phyloP scores from a whole-genome alignment of 2,329 filamentous ascomycete genomes.

The Venturia pyrina region DNA sequence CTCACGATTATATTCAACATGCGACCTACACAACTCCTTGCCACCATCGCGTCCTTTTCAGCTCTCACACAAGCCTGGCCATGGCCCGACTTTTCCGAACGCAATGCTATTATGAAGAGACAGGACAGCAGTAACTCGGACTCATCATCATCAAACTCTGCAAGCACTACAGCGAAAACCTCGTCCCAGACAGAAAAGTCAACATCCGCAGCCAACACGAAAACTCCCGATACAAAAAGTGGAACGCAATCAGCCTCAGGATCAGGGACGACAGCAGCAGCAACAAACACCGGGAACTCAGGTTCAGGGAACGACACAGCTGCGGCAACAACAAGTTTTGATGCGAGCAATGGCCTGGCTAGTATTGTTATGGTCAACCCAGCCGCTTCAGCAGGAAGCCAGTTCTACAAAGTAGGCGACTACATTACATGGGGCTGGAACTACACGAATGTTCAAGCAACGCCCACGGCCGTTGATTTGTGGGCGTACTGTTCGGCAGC shows the following conservation, averaged over 20 bases:
- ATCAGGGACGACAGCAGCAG: slow-evolving; percentile 1
- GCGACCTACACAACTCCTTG: slow-evolving; percentile 29
- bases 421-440: slow-evolving; percentile 58
- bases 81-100: slow-evolving; percentile 24
- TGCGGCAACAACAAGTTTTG: slow-evolving; percentile 29
- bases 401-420: slow-evolving; percentile 56
- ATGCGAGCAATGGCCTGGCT: slow-evolving; percentile 45
- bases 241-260: neutral
- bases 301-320: neutral
- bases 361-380: slow-evolving; percentile 55
- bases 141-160: neutral
- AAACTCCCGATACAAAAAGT: neutral
- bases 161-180: neutral
- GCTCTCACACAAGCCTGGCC: slow-evolving; percentile 28
- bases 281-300: neutral
- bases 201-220: neutral
- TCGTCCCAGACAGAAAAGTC: neutral
- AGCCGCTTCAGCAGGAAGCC: slow-evolving; percentile 34
- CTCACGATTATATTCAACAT: slow-evolving; percentile 17
- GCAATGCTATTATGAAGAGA: slow-evolving; percentile 14
- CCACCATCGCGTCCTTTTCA: slow-evolving; percentile 27
- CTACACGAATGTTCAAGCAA: slow-evolving; percentile 52
- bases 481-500: slow-evolving; percentile 51
- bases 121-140: neutral
- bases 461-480: slow-evolving; percentile 50